These are phyloP conservation scores for Citrus hindsii DNA, from an alignment of 345 rosid genomes.

Conservation along the genomic window DNA sequence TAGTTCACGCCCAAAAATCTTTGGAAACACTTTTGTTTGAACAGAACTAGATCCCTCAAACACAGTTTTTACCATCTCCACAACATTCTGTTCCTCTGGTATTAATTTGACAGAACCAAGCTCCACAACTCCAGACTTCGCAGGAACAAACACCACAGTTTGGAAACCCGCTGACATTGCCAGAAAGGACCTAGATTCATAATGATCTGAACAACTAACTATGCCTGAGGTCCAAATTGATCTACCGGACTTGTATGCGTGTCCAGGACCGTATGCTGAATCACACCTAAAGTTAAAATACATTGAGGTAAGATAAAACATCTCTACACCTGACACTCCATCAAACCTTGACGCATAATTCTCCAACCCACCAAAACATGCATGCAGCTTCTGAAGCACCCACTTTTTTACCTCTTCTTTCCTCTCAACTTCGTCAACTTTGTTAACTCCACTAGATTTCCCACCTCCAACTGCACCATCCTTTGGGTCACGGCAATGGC, in stretches of 20 bases:
- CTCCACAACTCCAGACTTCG: conserved; percentile 80
- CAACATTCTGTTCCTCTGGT: conserved; percentile 54
- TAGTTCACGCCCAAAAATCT: conserved; percentile 82
- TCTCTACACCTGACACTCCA: conserved; percentile 57
- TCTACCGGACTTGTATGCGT: conserved; percentile 52
- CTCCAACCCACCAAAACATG: conserved; percentile 43
- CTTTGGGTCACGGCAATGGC: conserved; percentile 48
- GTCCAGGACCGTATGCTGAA: conserved; percentile 55
- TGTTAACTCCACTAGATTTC: conserved; percentile 24
- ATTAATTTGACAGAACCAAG: conserved; percentile 69
- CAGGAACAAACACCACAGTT: conserved; percentile 68
- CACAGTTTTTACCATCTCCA: conserved; percentile 54
- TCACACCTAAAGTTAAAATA: conserved; percentile 63
- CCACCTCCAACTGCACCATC: conserved; percentile 34
- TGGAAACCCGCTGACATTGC: conserved; percentile 78
- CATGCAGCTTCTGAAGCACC: conserved; percentile 68
- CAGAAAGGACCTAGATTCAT: conserved; percentile 61
- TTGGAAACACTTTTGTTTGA: conserved; percentile 62
- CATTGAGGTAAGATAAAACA: conserved; percentile 69
- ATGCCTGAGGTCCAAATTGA: conserved; percentile 63
- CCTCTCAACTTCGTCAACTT: conserved; percentile 40
- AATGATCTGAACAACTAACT: conserved; percentile 52
- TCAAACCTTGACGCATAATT: conserved; percentile 36
- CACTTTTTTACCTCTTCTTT: conserved; percentile 53
- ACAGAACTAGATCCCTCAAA: conserved; percentile 56